Conservation (phyloP, 2,329 filamentous ascomycete species). For the Ophiocordyceps sinensis region DNA sequence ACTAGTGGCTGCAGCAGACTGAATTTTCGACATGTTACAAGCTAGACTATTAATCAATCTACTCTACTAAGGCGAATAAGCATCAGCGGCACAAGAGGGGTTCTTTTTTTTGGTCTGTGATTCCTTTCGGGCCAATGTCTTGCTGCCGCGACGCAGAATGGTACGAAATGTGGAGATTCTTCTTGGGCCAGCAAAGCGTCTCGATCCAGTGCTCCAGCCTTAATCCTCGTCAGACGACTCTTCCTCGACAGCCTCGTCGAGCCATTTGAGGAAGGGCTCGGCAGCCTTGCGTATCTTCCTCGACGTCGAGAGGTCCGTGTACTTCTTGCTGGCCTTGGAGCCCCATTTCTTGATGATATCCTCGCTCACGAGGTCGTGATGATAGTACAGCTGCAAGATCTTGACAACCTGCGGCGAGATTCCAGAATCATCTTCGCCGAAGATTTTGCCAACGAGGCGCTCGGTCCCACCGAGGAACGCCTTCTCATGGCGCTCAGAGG, state of each 20-base stretch:
- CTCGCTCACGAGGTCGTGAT: slow-evolving; percentile 78
- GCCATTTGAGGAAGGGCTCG: slow-evolving; percentile 88
- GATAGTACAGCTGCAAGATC: slow-evolving; percentile 80
- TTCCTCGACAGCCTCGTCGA: slow-evolving; percentile 71
- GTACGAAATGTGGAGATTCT: not conserved
- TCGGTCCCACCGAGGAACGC: slow-evolving; percentile 90
- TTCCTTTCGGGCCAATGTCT: not conserved
- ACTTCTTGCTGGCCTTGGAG: slow-evolving; percentile 94
- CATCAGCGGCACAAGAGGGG: not conserved
- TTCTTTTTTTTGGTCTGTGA: not conserved
- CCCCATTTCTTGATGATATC: slow-evolving; percentile 86
- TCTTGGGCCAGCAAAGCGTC: not conserved
- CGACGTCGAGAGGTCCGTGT: slow-evolving; percentile 75
- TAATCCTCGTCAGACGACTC: slow-evolving; percentile 47
- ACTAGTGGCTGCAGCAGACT: slow-evolving; percentile 3
- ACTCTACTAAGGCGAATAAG: slow-evolving; percentile 3
- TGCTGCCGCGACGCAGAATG: not conserved
- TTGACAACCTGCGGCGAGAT: slow-evolving; percentile 64
- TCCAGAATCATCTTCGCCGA: slow-evolving; percentile 64
- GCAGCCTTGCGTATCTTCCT: slow-evolving; percentile 94
- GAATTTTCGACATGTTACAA: slow-evolving; percentile 7
- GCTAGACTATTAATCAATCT: slow-evolving; percentile 5
- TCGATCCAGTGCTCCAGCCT: not conserved
- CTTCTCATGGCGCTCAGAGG: slow-evolving; percentile 88
- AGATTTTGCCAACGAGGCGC: slow-evolving; percentile 57